A percentile compares a stretch with the other conserved stretches of the same genome.
These are phyloP conservation scores for Retiboletus flavoniger DNA, from an alignment of 1,284 basidiomycete genomes.

Conservation along the genomic window DNA sequence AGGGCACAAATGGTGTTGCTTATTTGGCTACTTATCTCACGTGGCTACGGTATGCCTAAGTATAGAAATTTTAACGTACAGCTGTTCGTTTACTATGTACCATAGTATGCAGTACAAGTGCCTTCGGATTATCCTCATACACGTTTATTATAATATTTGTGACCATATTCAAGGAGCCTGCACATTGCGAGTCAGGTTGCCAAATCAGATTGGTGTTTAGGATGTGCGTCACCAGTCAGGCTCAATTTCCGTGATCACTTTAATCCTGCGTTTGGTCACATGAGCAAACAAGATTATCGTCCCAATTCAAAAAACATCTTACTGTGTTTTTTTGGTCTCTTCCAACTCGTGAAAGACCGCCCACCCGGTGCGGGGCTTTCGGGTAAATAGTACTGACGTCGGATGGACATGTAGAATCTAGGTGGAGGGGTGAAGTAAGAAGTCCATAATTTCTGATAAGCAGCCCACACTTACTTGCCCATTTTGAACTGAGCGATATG, in stretches of 20 bases:
- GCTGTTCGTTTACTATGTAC: not conserved
- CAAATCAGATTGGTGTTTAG: not conserved
- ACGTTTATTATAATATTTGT: slow-evolving; percentile 43
- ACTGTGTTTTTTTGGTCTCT: slow-evolving; percentile 85
- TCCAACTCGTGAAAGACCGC: too few species aligned
- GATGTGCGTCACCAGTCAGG: slow-evolving; percentile 50
- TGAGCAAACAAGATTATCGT: slow-evolving; percentile 6
- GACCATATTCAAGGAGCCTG: slow-evolving; percentile 52
- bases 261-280: slow-evolving; percentile 40
- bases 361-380: too few species aligned
- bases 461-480: too few species aligned
- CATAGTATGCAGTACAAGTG: not conserved
- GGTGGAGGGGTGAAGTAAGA: too few species aligned
- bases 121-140: slow-evolving; percentile 3
- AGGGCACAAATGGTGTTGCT: slow-evolving; percentile 8
- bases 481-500: too few species aligned
- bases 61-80: not conserved
- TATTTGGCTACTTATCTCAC: slow-evolving; percentile 20
- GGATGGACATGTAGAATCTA: too few species aligned
- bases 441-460: too few species aligned
- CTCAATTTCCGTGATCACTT: slow-evolving; percentile 57
- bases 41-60: not conserved
- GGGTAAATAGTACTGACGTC: too few species aligned
- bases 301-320: slow-evolving; percentile 29
- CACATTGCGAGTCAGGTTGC: slow-evolving; percentile 1